Conservation (phyloP, 2,329 filamentous ascomycete species). For the Ophiosphaerella narmari region DNA sequence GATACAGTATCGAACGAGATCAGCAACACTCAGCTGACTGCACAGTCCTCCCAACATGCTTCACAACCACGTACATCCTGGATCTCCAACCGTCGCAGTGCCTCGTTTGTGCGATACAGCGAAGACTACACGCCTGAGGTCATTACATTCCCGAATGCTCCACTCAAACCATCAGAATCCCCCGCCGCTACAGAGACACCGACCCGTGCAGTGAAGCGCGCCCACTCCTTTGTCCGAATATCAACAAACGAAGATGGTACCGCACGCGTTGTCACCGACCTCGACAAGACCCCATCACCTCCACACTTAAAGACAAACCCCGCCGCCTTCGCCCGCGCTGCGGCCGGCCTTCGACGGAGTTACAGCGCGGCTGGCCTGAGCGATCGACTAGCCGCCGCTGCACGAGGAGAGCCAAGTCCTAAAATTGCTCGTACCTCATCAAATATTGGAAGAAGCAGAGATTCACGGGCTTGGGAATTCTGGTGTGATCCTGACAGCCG, state of each 20-base stretch:
- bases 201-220: conserved; percentile 47
- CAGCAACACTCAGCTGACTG: conserved; percentile 37
- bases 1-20: conserved; percentile 32
- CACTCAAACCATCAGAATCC: conserved; percentile 43
- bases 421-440: conserved; percentile 55
- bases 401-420: conserved; percentile 35
- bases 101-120: conserved; percentile 43
- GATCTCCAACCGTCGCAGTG: conserved; percentile 53
- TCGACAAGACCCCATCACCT: conserved; percentile 71
- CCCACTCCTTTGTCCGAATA: conserved; percentile 67
- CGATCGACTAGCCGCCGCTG: conserved; percentile 38
- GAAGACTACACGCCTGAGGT: conserved; percentile 41
- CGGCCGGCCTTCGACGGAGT: conserved; percentile 68
- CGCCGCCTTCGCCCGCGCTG: conserved; percentile 41
- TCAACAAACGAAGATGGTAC: conserved; percentile 88
- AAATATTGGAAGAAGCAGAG: conserved; percentile 74
- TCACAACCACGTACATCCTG: conserved; percentile 44
- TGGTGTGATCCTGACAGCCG: conserved; percentile 81
- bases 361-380: conserved; percentile 64
- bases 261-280: conserved; percentile 77
- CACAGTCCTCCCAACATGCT: conserved; percentile 37
- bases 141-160: conserved; percentile 34
- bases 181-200: conserved; percentile 51
- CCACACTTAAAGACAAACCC: conserved; percentile 58
- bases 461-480: conserved; percentile 89